Evolutionary conservation across 2,329 filamentous ascomycete species (phyloP).

Genomic region (Trichoderma afroharzianum): DNA sequence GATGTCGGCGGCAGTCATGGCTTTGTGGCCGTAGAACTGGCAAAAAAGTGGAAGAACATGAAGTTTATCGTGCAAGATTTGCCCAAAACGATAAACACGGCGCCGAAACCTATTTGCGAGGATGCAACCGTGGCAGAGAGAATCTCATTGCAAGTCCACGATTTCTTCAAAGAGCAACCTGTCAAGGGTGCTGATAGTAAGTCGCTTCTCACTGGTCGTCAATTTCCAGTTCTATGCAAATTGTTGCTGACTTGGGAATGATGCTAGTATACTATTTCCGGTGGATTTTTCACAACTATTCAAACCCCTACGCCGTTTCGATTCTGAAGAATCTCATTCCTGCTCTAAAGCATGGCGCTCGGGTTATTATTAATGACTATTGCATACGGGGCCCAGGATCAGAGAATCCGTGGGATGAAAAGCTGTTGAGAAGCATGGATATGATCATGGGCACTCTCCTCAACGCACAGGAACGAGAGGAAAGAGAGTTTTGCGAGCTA

Average conservation of each 20-base stretch:
- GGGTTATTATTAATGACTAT: constrained; percentile 45
- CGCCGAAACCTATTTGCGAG: constrained; percentile 40
- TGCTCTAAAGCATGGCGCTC: constrained; percentile 52
- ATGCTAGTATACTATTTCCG: constrained; percentile 52
- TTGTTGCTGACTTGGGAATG: neutral
- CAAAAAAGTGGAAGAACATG: constrained; percentile 46
- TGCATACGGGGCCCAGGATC: constrained; percentile 39
- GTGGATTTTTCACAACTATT: constrained; percentile 61
- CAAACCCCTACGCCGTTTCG: constrained; percentile 48
- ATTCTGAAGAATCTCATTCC: constrained; percentile 51
- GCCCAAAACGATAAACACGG: constrained; percentile 44
- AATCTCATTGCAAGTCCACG: constrained; percentile 46
- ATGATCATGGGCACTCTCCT: constrained; percentile 49
- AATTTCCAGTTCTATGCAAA: neutral
- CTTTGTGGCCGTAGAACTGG: constrained; percentile 54
- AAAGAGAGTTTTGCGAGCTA: constrained; percentile 43
- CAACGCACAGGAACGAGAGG: constrained; percentile 49
- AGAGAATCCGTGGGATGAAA: constrained; percentile 45
- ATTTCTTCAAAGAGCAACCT: constrained; percentile 57
- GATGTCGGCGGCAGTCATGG: constrained; percentile 59
- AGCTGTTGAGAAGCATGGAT: constrained; percentile 48
- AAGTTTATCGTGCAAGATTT: constrained; percentile 56
- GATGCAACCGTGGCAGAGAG: constrained; percentile 38
- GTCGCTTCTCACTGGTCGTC: constrained; percentile 6
- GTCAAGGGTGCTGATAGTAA: constrained; percentile 50